Evolutionary conservation across 2,329 filamentous ascomycete species (phyloP), one percentile per base, ranked within the genome.

Genomic region (Didymella exigua): DNA sequence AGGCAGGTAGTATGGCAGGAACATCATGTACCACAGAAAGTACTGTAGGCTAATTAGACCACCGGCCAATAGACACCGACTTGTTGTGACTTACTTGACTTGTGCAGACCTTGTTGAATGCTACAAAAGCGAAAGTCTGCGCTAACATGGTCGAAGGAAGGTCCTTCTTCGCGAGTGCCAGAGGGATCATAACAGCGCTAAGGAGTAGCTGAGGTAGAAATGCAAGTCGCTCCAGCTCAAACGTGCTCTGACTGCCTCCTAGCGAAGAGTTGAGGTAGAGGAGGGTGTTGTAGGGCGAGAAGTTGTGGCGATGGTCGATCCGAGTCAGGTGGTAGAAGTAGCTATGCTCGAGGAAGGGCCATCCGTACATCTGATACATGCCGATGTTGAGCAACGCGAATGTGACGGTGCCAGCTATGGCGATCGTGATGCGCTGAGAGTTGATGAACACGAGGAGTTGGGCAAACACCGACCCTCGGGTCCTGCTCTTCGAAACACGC

Each of bases 61-160:
- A 37, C 19, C 10, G 34, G 10, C 5, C 5, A 27, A 10, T 27
- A 9, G 13, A 37, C 34, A 14, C 2, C 5, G 19, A 5, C 4
- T 38, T 13, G 21, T n/a, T 38, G 5, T 14, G 7, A n/a, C 82
- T 60, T 83, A 95, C 91, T 84, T 98, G 93, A 69, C 92, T 96
- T 3, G 95, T 99, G 82, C 93, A 98, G 59, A 99, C 95, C 79
- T 99, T 99, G 79, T 99, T 99, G 67, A 98, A 98, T 0, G 92
- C 88, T 4, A 98, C 95, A 75, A 99, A 99, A 0, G 93, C 91
- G 76, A 97, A 96, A 0, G 95, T 98, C 77, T 99, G 95, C 4
- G 91, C 91, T 58, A 98, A 84, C 90, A 98, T 93, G 5, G 90
- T 88, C 0, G 87, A 85, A 0, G 93, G 83, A 0, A 99, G 82